Base-by-base conservation (phyloP, 345 rosid species). In the Citrus trifoliata region DNA sequence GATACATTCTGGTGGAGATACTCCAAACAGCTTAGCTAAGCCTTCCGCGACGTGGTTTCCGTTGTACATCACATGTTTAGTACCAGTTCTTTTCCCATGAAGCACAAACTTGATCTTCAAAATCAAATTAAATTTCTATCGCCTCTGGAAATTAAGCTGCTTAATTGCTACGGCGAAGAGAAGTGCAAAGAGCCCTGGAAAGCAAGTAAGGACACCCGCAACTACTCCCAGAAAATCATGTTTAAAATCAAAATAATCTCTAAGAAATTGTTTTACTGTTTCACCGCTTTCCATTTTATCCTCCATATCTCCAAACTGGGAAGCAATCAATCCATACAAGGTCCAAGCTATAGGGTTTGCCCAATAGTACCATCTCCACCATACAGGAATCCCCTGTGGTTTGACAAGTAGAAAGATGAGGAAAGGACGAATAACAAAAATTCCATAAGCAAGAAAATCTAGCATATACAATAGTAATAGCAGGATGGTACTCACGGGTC, bases 331-430 rank as follows among this genome's bases (percentile, higher is more conserved):
- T 28, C 89, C 91, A 33, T 88, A 84, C 30, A 88, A 55, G 2
- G 85, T 86, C 91, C 91, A 86, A 10, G 86, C 32, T 22, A 86
- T 74, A 1, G 89, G 89, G 73, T 81, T 75, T 66, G 58, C 83
- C 89, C 88, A 84, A 32, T 71, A 86, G 85, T 84, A 88, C 91
- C 91, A 88, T 74, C 84, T 84, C 89, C 88, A 88, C 91, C 91
- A 88, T 30, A 82, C 73, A 0, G 91, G 91, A 1, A 86, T 88
- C 51, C 85, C 81, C 88, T 88, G 88, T 33, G 32, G 58, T 32
- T 8, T 27, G 2, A 27, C 3, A 13, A 16, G 56, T 25, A 10
- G 1, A 32, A 24, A 33, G 21, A 68, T 27, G 60, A 35, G 33
- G 7, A 38, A 18, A 18, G 16, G 14, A 16, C 9, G 18, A 6